These are phyloP conservation scores for Aristolochia contorta DNA, from an alignment of 164 flowering plant genomes.

Conservation along the genomic window DNA sequence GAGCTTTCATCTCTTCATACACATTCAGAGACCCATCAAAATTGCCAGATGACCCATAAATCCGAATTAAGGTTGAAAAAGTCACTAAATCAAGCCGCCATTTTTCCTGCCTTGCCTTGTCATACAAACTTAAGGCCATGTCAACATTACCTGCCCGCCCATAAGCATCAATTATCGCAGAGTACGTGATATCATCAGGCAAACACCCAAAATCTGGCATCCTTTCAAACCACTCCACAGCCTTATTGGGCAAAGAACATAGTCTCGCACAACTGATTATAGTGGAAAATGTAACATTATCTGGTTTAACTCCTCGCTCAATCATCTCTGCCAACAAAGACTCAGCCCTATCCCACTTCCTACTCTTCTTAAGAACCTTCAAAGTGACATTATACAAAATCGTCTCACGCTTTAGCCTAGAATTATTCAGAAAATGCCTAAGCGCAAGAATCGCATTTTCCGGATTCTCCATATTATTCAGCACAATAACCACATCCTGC, in stretches of 20 bases:
- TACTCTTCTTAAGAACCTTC: slow-evolving; percentile 62
- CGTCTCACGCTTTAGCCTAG: slow-evolving; percentile 27
- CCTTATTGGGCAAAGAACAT: slow-evolving; percentile 50
- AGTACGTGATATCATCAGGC: slow-evolving; percentile 67
- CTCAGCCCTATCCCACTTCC: slow-evolving; percentile 46
- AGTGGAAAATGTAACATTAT: slow-evolving; percentile 80
- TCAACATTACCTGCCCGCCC: slow-evolving; percentile 67
- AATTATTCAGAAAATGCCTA: slow-evolving; percentile 30
- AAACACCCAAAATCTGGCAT: slow-evolving; percentile 51
- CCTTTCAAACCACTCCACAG: slow-evolving; percentile 87
- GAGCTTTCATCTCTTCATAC: slow-evolving; percentile 90
- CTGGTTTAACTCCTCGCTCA: slow-evolving; percentile 55
- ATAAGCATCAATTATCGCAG: slow-evolving; percentile 87
- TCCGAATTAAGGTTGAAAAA: slow-evolving; percentile 61
- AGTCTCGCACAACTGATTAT: slow-evolving; percentile 72
- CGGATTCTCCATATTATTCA: slow-evolving; percentile 59
- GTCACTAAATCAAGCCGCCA: slow-evolving; percentile 73
- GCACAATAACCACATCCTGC: slow-evolving; percentile 59
- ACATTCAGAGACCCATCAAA: slow-evolving; percentile 89
- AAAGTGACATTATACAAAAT: slow-evolving; percentile 69
- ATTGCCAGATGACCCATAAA: slow-evolving; percentile 57
- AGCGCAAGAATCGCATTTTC: slow-evolving; percentile 45
- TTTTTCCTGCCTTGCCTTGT: slow-evolving; percentile 61
- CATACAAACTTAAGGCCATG: slow-evolving; percentile 79
- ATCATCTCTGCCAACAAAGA: slow-evolving; percentile 68